Percentiles rank a stretch among this genome's conserved stretches.
Conservation (phyloP, 2,329 filamentous ascomycete genomes). For the Cladophialophora psammophila region DNA sequence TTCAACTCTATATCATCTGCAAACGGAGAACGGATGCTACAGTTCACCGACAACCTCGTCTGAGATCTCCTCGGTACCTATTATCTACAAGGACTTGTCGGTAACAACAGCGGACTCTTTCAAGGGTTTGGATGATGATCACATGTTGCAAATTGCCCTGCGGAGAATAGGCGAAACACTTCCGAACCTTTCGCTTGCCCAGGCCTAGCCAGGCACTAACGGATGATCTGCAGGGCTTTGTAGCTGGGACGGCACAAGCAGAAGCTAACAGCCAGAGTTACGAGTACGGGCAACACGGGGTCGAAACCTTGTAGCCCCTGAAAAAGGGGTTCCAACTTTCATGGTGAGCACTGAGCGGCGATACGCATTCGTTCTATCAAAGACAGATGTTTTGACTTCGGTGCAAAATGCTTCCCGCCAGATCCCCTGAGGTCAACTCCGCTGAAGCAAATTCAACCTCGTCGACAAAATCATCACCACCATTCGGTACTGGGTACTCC, state of each 20-base stretch:
- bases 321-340: not conserved
- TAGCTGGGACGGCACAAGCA: too few relatives aligned
- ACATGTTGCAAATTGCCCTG: not conserved
- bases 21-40: not conserved
- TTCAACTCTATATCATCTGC: too few relatives aligned
- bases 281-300: not conserved
- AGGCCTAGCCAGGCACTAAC: slow-evolving; percentile 1
- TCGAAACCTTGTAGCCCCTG: slow-evolving; percentile 6
- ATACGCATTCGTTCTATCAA: not conserved
- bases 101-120: not conserved
- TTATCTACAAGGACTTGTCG: not conserved
- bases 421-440: not conserved
- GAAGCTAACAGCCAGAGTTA: too few relatives aligned
- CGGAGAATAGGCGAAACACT: slow-evolving; percentile 1
- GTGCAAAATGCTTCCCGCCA: not conserved
- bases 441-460: not conserved
- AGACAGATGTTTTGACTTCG: not conserved
- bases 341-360: not conserved
- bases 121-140: not conserved
- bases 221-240: slow-evolving; percentile 5
- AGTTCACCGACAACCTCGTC: not conserved
- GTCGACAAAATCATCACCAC: not conserved
- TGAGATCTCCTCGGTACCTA: too few relatives aligned
- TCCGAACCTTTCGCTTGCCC: slow-evolving; percentile 2
- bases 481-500: not conserved